Base-by-base conservation (phyloP, 305 asterid species). In the Plantago coronopus region DNA sequence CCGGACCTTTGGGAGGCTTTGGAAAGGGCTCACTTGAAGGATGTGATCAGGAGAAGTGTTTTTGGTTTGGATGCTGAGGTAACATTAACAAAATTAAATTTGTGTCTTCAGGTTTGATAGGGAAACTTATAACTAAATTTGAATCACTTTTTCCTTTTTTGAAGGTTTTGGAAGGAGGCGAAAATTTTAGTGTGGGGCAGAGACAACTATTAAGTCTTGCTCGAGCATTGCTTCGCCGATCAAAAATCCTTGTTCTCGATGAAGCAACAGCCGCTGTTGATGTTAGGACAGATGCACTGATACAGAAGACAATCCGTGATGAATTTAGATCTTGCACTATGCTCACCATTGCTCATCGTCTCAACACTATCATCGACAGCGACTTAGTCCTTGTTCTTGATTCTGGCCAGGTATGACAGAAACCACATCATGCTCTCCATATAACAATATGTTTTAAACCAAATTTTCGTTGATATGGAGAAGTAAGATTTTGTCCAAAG, bases 231-330 rank as follows among this genome's bases (percentile, higher is more conserved):
- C 97, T 91, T 68, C 83, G 95, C 53, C 73, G 98, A 77, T 86
- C 97, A 48, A 89, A 83, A 82, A 86, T 91, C 71, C 95, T 91
- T 31, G 98, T 91, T 62, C 96, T 91, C 66, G 98, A 86, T 72
- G 98, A 91, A 81, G 98, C 95, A 71, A 91, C 98, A 21, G 98
- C 98, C 10, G 88, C 98, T 23, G 98, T 91, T 67, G 98, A 88
- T 75, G 93, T 88, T 57, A 79, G 95, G 71, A 88, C 98, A 57
- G 95, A 91, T 79, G 95, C 95, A 54, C 95, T 91, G 45, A 86
- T 91, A 67, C 96, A 88, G 76, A 83, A 86, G 71, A 91, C 96
- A 63, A 91, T 91, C 31, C 74, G 95, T 12, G 90, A 83, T 67
- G 98, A 91, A 74, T 91, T 91, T 54, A 86, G 72, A 61, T 81